Conservation (phyloP, 441 rosid species). For the Adansonia madagascariensis region DNA sequence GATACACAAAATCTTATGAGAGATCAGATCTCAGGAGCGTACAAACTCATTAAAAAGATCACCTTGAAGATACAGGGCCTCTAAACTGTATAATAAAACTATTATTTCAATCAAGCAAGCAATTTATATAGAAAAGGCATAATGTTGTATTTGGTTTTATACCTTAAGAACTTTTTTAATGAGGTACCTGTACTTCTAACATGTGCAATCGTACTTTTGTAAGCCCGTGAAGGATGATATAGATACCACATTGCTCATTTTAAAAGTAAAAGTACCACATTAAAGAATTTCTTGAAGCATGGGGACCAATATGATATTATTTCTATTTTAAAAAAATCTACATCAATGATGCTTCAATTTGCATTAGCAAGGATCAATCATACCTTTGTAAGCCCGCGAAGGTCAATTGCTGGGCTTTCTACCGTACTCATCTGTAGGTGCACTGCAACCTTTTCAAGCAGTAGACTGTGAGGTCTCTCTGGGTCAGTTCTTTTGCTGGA, state of each 20-base stretch:
- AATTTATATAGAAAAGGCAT: neutral
- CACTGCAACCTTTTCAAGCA: slow-evolving; percentile 78
- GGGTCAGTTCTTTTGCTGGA: slow-evolving; percentile 43
- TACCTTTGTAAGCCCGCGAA: slow-evolving; percentile 85
- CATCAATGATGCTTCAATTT: slow-evolving; percentile 18
- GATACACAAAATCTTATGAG: slow-evolving; percentile 25
- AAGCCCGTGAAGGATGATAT: neutral
- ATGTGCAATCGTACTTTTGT: neutral
- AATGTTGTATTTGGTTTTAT: neutral
- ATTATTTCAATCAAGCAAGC: neutral
- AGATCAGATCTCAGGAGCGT: neutral
- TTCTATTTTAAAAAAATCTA: neutral
- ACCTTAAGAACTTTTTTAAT: neutral
- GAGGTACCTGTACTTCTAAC: neutral
- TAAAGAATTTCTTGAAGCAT: slow-evolving; percentile 13
- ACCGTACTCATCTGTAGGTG: slow-evolving; percentile 62
- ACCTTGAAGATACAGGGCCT: slow-evolving; percentile 7
- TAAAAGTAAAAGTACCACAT: neutral
- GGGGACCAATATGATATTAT: neutral
- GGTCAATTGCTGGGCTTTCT: slow-evolving; percentile 67
- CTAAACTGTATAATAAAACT: neutral
- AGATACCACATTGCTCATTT: neutral
- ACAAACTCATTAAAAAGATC: neutral
- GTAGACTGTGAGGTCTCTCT: slow-evolving; percentile 59
- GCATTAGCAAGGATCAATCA: slow-evolving; percentile 13